Evolutionary conservation across 345 rosid species (phyloP).

Genomic region (Cochlearia excelsa): DNA sequence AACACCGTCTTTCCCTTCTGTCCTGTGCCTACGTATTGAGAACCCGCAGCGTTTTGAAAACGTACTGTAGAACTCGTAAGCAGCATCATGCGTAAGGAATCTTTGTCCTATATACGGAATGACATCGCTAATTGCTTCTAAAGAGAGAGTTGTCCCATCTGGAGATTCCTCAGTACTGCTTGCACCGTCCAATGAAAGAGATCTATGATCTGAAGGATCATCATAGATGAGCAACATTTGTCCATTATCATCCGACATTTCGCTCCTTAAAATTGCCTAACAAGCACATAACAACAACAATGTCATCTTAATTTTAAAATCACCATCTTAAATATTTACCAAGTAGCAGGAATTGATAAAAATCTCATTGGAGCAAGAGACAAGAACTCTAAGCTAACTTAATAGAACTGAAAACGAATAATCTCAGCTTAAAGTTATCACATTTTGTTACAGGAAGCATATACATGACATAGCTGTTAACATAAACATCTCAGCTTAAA

Average conservation of each 20-base stretch:
- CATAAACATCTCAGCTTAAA: neutral
- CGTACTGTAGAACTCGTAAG: conserved; percentile 82
- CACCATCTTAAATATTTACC: conserved; percentile 1
- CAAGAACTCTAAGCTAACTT: neutral
- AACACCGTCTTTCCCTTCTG: conserved; percentile 96
- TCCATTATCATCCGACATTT: conserved; percentile 70
- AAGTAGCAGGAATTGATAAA: neutral
- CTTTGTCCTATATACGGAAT: conserved; percentile 83
- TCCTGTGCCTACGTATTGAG: conserved; percentile 89
- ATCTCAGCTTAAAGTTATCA: too few species aligned
- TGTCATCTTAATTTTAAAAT: conserved; percentile 5
- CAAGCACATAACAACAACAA: conserved; percentile 22
- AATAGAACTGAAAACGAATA: too few species aligned
- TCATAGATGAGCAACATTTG: conserved; percentile 67
- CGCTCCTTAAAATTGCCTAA: conserved; percentile 35
- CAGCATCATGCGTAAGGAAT: conserved; percentile 83
- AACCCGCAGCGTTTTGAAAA: conserved; percentile 88
- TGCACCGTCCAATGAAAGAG: conserved; percentile 73
- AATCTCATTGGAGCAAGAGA: conserved; percentile 11
- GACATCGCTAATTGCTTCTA: conserved; percentile 57
- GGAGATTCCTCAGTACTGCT: conserved; percentile 89
- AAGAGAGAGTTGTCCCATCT: conserved; percentile 66
- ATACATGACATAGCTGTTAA: neutral
- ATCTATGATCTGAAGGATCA: conserved; percentile 82
- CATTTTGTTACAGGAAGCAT: too few species aligned